These are phyloP conservation scores for Pilaira anomala DNA, from an alignment of 192 early-diverging fungal species.

Conservation along the genomic window DNA sequence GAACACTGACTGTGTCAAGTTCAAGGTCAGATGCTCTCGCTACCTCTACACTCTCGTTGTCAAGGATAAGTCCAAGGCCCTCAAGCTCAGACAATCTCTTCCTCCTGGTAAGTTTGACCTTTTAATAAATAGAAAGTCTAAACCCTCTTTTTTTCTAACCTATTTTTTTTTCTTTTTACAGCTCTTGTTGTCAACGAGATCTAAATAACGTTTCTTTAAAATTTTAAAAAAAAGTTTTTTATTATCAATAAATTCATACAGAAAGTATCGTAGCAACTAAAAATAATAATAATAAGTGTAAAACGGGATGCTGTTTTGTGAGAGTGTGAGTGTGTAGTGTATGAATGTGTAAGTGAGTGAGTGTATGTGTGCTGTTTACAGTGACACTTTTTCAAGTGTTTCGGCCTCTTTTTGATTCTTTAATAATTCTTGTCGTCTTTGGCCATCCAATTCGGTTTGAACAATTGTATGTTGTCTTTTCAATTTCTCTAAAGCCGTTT, in stretches of 20 bases:
- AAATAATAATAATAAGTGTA: too few species aligned
- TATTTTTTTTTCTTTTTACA: too few species aligned
- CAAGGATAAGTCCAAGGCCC: constrained; percentile 90
- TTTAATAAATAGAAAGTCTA: too few species aligned
- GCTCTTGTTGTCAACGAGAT: constrained; percentile 35
- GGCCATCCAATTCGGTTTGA: not conserved
- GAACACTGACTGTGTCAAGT: constrained; percentile 90
- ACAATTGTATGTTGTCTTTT: not conserved
- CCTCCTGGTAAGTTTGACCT: constrained; percentile 58
- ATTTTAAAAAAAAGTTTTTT: not conserved
- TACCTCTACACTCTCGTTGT: constrained; percentile 99
- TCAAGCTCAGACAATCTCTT: constrained; percentile 94
- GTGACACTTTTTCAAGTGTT: constrained; percentile 2
- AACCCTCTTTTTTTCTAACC: too few species aligned
- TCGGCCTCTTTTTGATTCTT: not conserved
- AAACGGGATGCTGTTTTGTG: too few species aligned
- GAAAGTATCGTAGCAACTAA: not conserved
- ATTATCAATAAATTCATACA: not conserved
- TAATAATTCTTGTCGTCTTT: too few species aligned
- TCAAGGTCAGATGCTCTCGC: constrained; percentile 98
- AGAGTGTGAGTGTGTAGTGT: too few species aligned
- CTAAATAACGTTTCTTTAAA: constrained; percentile 20
- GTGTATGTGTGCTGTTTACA: too few species aligned
- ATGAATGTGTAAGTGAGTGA: too few species aligned
- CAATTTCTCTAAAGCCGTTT: constrained; percentile 4